phyloP scores from a whole-genome alignment of 2,329 filamentous ascomycete species.

The Pseudogymnoascus sp. region DNA sequence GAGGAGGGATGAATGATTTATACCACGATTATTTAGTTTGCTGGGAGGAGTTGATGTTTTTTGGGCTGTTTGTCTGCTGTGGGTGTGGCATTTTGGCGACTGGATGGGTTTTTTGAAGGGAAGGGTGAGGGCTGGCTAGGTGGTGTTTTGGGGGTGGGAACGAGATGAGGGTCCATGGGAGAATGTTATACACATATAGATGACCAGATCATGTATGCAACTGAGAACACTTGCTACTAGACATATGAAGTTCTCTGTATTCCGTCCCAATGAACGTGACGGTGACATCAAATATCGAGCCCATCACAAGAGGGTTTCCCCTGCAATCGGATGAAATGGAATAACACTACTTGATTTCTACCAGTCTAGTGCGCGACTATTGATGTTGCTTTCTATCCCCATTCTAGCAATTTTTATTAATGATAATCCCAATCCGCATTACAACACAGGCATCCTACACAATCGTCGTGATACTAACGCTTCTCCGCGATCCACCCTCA shows the following conservation, averaged over 20 bases:
- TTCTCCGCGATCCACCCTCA: not conserved
- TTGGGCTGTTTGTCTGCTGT: not conserved
- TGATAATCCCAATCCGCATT: not conserved
- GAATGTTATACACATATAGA: constrained; percentile 7
- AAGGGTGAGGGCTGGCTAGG: not conserved
- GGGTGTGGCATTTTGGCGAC: not conserved
- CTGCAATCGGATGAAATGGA: not conserved
- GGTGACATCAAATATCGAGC: not conserved
- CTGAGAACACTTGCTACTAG: not conserved
- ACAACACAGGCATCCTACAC: not conserved
- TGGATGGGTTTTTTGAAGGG: not conserved
- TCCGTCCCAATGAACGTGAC: not conserved
- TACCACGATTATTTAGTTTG: not conserved
- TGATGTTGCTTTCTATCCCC: not conserved
- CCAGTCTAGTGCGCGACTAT: not conserved
- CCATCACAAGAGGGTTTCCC: not conserved
- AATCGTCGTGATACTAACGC: not conserved
- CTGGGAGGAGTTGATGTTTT: not conserved
- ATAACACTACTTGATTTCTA: not conserved
- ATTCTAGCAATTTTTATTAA: not conserved
- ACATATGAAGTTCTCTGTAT: not conserved
- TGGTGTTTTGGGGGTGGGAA: not conserved
- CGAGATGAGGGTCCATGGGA: not conserved
- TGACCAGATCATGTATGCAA: not conserved
- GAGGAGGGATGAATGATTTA: constrained; percentile 3